Percentiles rank a stretch among this genome's conserved stretches.
Evolutionary conservation across 116 monocot genomes (phyloP).

Genomic region (Dioscorea cayenensis): DNA sequence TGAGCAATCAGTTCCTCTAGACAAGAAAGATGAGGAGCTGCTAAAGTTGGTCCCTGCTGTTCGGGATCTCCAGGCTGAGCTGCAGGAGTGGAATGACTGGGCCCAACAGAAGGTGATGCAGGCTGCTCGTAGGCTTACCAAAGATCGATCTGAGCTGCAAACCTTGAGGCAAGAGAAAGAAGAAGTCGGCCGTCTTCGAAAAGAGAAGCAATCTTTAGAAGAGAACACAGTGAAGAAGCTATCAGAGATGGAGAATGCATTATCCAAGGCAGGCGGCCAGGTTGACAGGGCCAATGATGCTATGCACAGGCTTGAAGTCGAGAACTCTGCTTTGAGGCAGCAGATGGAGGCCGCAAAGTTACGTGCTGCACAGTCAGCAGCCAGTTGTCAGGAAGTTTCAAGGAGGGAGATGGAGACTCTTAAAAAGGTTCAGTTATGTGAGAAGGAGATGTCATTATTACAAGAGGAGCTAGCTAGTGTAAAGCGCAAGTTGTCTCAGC

Average conservation of each 20-base stretch:
- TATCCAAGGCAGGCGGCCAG: constrained; percentile 57
- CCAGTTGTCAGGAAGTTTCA: constrained; percentile 56
- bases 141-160: constrained; percentile 80
- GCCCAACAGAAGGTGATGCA: constrained; percentile 95
- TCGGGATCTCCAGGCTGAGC: constrained; percentile 53
- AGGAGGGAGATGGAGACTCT: constrained; percentile 58
- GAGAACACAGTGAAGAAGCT: constrained; percentile 81
- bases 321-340: constrained; percentile 64
- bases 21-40: constrained; percentile 68
- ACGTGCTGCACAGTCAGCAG: constrained; percentile 56
- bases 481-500: constrained; percentile 39
- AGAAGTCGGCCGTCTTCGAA: constrained; percentile 60
- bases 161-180: constrained; percentile 77
- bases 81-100: constrained; percentile 90
- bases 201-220: constrained; percentile 71
- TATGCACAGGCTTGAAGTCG: constrained; percentile 39
- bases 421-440: constrained; percentile 69
- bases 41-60: constrained; percentile 46
- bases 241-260: constrained; percentile 78
- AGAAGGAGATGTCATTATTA: constrained; percentile 43
- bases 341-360: constrained; percentile 80
- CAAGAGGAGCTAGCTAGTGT: constrained; percentile 58
- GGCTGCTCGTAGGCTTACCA: constrained; percentile 64
- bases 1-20: constrained; percentile 37
- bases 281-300: constrained; percentile 56